Percentiles rank a stretch among this genome's conserved stretches.
Evolutionary conservation across 495 filamentous ascomycete species (phyloP).

Genomic region (Podospora appendiculata): DNA sequence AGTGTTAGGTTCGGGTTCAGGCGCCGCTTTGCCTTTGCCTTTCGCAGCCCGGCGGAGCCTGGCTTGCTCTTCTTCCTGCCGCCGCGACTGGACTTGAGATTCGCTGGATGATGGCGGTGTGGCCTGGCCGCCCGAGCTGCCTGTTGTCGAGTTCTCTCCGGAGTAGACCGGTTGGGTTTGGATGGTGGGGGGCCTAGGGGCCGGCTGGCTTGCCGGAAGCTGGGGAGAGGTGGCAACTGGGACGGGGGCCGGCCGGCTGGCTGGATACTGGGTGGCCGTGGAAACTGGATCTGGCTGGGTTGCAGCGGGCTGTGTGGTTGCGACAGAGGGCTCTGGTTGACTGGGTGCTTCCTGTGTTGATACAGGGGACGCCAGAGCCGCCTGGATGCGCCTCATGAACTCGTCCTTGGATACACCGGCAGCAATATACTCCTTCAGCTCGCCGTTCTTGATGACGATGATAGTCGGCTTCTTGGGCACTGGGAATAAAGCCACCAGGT

Average conservation of each 20-base stretch:
- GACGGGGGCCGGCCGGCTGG: neutral
- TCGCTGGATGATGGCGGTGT: slow-evolving; percentile 12
- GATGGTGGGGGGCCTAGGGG: neutral
- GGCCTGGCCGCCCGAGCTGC: slow-evolving; percentile 5
- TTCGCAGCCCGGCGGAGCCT: slow-evolving; percentile 19
- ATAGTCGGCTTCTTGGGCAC: slow-evolving; percentile 65
- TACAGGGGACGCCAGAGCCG: slow-evolving; percentile 20
- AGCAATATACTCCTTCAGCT: slow-evolving; percentile 57
- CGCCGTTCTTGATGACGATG: slow-evolving; percentile 62
- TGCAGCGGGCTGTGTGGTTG: neutral
- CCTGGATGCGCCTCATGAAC: slow-evolving; percentile 42
- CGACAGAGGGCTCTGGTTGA: neutral
- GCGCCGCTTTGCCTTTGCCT: slow-evolving; percentile 21
- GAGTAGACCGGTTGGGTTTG: neutral
- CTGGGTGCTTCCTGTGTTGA: neutral
- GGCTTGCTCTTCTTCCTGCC: slow-evolving; percentile 23
- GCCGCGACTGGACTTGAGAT: slow-evolving; percentile 10
- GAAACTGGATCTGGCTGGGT: no score
- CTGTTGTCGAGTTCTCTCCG: neutral
- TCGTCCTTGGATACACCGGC: slow-evolving; percentile 50
- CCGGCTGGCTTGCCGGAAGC: neutral
- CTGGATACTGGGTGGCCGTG: no score
- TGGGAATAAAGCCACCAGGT: slow-evolving; percentile 72
- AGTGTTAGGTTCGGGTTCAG: neutral
- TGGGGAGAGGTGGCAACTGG: slow-evolving; percentile 1